phyloP scores from a whole-genome alignment of 768 basidiomycete species.

The Mycena pura region DNA sequence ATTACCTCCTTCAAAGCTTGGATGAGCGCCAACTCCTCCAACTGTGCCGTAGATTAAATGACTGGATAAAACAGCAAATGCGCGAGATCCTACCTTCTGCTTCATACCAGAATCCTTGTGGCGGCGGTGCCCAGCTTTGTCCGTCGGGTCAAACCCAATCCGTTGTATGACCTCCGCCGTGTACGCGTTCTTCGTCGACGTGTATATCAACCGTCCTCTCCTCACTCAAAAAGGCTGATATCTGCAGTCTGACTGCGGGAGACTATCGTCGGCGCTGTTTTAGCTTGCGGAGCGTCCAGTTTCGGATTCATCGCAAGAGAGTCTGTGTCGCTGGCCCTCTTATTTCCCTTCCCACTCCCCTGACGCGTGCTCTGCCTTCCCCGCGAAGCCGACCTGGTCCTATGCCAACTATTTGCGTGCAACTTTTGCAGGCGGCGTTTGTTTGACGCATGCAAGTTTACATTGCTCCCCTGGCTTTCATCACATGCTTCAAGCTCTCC shows the following conservation, averaged over 20 bases:
- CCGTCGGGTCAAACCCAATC: slow-evolving; percentile 81
- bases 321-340: slow-evolving; percentile 24
- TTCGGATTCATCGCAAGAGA: slow-evolving; percentile 11
- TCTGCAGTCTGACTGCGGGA: too few species aligned
- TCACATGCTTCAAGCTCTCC: slow-evolving; percentile 70
- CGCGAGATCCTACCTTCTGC: slow-evolving; percentile 58
- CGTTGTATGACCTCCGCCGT: slow-evolving; percentile 71
- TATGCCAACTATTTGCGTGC: too few species aligned
- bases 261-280: slow-evolving; percentile 26
- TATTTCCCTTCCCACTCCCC: slow-evolving; percentile 33
- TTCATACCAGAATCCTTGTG: slow-evolving; percentile 48
- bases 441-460: too few species aligned
- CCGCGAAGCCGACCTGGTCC: slow-evolving; percentile 35
- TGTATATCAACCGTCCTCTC: too few species aligned
- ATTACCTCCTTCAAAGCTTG: slow-evolving; percentile 57
- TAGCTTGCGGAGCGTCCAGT: too few species aligned
- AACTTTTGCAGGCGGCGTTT: too few species aligned
- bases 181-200: slow-evolving; percentile 63
- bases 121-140: slow-evolving; percentile 56
- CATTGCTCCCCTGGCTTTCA: slow-evolving; percentile 67
- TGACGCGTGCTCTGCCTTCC: slow-evolving; percentile 27
- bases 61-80: background rate
- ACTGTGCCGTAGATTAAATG: too few species aligned
- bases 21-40: slow-evolving; percentile 60
- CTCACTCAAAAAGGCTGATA: too few species aligned